A percentile compares a stretch with the other conserved stretches of the same genome.
phyloP scores from a whole-genome alignment of 306 rosid species.

The Corylus avellana region DNA sequence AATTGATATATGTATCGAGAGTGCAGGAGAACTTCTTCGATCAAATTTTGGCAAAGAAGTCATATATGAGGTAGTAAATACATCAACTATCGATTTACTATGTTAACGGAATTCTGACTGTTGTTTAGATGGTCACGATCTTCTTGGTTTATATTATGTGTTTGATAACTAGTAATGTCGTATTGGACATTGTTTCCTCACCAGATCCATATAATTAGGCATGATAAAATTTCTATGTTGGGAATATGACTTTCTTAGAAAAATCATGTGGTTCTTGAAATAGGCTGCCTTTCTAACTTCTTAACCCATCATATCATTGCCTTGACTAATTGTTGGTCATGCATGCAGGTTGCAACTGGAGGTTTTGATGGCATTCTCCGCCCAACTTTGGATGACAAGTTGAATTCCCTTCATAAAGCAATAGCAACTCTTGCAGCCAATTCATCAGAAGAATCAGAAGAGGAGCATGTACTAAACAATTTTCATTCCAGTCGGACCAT shows the following conservation, averaged over 20 bases:
- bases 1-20: constrained; percentile 64
- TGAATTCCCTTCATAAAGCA: constrained; percentile 59
- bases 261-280: neutral
- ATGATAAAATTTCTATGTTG: neutral
- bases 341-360: constrained; percentile 66
- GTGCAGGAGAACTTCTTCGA: constrained; percentile 62
- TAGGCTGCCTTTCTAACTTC: neutral
- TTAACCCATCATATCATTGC: neutral
- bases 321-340: constrained; percentile 8
- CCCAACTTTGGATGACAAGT: constrained; percentile 65
- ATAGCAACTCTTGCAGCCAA: constrained; percentile 69
- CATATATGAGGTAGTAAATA: constrained; percentile 70
- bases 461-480: constrained; percentile 83
- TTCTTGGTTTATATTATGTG: constrained; percentile 19
- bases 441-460: constrained; percentile 60
- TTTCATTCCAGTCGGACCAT: constrained; percentile 86
- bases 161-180: neutral
- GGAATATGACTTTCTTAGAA: neutral
- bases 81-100: neutral
- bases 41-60: constrained; percentile 94
- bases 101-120: neutral
- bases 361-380: constrained; percentile 79
- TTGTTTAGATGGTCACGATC: constrained; percentile 6
- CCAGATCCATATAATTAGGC: neutral
- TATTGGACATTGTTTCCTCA: neutral